Evolutionary conservation across 2,329 filamentous ascomycete genomes (phyloP), one percentile per base, ranked within the genome.

Genomic region (Phyllosticta citribraziliensis): DNA sequence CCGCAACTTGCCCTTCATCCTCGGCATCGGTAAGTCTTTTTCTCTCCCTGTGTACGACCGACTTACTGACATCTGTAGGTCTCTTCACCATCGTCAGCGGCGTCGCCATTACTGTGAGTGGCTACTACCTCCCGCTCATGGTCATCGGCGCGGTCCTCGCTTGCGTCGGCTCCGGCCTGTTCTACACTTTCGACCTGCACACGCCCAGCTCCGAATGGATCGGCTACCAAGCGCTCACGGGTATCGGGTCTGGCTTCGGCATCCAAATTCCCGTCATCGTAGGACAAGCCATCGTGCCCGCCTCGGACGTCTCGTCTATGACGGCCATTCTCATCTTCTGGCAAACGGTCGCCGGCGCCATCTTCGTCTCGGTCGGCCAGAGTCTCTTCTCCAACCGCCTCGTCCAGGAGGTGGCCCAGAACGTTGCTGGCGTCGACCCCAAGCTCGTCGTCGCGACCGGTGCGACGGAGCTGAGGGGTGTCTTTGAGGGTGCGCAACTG

Each of bases 211-310:
- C 65, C 2, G 68, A 72, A 33, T 81, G 78, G 79, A 75, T 80
- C 22, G 79, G 79, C 9, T 81, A 76, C 66, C 77, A 82, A 59
- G 69, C 77, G 4, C 63, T 82, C 2, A 62, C 73, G 3, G 80
- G 78, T 20, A 67, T 75, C 2, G 76, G 78, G 1, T 67, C 76
- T 12, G 79, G 79, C 3, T 64, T 75, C 9, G 67, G 66, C 24
- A 68, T 77, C n/a, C 75, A 78, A 56, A 70, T 76, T 50, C 72
- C 72, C 11, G 72, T 74, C 62, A 74, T 77, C 52, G 70, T 73
- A 11, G 74, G 70, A 5, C 76, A 79, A 57, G 72, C 70, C 2
- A 64, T 70, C 2, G 70, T 76, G 0, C 58, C 66, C 8, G 63
- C 68, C 0, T 66, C 69, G 17, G 76, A 79, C 52, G 69, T 79